Evolutionary conservation across 306 rosid genomes (phyloP).

Genomic region (Ochetophila trinervis): DNA sequence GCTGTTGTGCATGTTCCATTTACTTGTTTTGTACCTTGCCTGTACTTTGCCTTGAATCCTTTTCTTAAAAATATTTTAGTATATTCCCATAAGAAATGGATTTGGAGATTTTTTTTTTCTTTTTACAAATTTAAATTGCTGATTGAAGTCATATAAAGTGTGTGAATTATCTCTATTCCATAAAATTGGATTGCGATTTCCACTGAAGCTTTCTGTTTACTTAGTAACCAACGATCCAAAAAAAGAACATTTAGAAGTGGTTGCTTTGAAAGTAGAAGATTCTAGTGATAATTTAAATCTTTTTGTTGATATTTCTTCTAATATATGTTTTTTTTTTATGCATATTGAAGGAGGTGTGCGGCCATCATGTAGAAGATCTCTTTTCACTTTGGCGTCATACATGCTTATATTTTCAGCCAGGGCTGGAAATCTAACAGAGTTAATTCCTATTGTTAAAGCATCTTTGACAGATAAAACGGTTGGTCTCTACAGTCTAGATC

Average conservation of each 20-base stretch:
- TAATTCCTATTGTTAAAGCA: slow-evolving; percentile 67
- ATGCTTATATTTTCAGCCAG: slow-evolving; percentile 83
- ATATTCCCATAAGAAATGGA: no score
- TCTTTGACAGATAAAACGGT: slow-evolving; percentile 49
- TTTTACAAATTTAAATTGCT: no score
- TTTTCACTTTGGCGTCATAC: slow-evolving; percentile 74
- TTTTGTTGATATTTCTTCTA: slow-evolving; percentile 24
- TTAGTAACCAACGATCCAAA: no score
- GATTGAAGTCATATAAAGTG: no score
- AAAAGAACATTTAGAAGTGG: no score
- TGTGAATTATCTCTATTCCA: no score
- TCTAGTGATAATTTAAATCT: neutral
- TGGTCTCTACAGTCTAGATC: slow-evolving; percentile 24
- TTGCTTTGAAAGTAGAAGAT: no score
- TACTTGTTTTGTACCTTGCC: no score
- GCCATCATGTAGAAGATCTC: slow-evolving; percentile 82
- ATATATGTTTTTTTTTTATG: slow-evolving; percentile 27
- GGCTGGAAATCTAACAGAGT: slow-evolving; percentile 58
- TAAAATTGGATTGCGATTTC: no score
- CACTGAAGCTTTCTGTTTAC: no score
- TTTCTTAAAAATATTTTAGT: no score
- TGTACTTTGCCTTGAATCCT: neutral
- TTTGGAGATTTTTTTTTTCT: no score
- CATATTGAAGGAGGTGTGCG: slow-evolving; percentile 62
- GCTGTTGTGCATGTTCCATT: neutral